phyloP scores from a whole-genome alignment of 805 yeast genomes.

The Grigorovia humatica region DNA sequence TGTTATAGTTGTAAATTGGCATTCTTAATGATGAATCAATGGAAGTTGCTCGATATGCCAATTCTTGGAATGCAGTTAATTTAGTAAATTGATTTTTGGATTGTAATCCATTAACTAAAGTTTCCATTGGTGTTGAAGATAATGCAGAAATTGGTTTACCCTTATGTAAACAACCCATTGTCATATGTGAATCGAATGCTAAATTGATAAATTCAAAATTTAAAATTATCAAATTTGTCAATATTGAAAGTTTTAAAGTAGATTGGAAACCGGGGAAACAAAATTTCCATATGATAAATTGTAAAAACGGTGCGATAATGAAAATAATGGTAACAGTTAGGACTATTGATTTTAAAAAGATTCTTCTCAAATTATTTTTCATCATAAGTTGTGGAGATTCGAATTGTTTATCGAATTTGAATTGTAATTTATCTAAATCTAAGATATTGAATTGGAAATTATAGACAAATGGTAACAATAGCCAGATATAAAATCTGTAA shows the following conservation, averaged over 20 bases:
- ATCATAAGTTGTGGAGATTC: constrained; percentile 31
- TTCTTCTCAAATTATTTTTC: constrained; percentile 16
- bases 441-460: constrained; percentile 40
- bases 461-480: constrained; percentile 36
- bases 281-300: constrained; percentile 33
- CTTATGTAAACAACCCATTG: constrained; percentile 63
- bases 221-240: constrained; percentile 30
- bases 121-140: constrained; percentile 50
- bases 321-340: constrained; percentile 15
- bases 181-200: constrained; percentile 52
- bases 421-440: constrained; percentile 45
- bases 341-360: constrained; percentile 29
- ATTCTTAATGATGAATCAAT: constrained; percentile 38
- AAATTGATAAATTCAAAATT: constrained; percentile 49
- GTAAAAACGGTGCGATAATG: constrained; percentile 15
- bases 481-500: constrained; percentile 24
- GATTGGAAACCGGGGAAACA: constrained; percentile 24
- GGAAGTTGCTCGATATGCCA: constrained; percentile 52
- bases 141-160: constrained; percentile 47
- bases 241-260: constrained; percentile 24
- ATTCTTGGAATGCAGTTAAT: constrained; percentile 65
- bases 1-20: constrained; percentile 39
- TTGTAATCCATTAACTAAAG: constrained; percentile 53
- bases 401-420: constrained; percentile 32
- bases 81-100: constrained; percentile 41